Base-by-base conservation (phyloP, 257 asterid species). In the Gentiana macrophylla region DNA sequence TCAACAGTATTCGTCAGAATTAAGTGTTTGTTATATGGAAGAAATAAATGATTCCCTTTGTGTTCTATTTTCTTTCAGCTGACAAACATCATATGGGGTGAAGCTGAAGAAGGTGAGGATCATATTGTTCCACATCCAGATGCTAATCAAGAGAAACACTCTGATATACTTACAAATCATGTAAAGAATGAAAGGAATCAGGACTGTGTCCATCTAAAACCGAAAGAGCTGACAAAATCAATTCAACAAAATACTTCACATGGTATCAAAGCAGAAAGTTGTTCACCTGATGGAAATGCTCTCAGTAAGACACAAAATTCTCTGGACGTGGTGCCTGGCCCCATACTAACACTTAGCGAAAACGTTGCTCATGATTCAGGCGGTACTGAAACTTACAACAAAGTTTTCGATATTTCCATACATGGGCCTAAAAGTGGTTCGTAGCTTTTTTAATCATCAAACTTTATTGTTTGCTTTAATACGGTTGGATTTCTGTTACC, bases 111-210 rank as follows among this genome's bases (percentile, higher is more conserved):
- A 74, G 74, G 66, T 60, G 94, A 77, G 72, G 96, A 87, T 70
- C 94, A 80, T 64, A 76, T 75, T 71, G 98, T 86, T 77, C 96
- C 96, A n/a, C 77, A 71, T 79, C 77, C 86, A 53, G 88, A 78
- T 60, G 75, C 61, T 62, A 64, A 70, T 59, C 88, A 80, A 58
- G 80, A 67, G 61, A 77, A 77, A 37, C 75, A 64, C 62, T 60
- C 67, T 47, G 62, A 63, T 69, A 58, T 75, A 38, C 76, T 60
- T 65, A 77, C 73, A 50, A 78, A 78, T 72, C 55, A 60, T 46
- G 32, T 49, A 57, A 79, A 77, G 79, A 84, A 83, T 67, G 84
- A 82, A 72, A 49, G 62, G 55, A 76, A 69, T 68, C 74, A 66
- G 33, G 80, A 73, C 56, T 67, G 63, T 70, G 58, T 74, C 44